Conservation (phyloP, 179 eudicot genomes). For the Carnegiea gigantea region DNA sequence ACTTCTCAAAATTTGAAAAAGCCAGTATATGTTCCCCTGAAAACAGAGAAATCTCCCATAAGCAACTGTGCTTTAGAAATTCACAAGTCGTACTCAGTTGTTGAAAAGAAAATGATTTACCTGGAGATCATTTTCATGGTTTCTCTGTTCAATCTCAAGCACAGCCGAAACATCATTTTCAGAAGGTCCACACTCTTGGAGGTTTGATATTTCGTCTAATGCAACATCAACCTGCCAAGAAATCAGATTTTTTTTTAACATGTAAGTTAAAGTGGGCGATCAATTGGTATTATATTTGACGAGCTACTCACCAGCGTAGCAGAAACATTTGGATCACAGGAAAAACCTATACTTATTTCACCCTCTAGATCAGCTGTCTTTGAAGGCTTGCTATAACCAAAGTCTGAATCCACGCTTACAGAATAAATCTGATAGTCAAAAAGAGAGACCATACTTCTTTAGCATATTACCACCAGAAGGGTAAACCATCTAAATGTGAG, state of each 20-base stretch:
- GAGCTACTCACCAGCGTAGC: conserved; percentile 52
- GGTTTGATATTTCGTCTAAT: conserved; percentile 69
- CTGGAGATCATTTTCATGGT: conserved; percentile 91
- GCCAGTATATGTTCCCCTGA: conserved; percentile 81
- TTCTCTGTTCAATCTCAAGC: conserved; percentile 90
- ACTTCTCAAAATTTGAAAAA: conserved; percentile 67
- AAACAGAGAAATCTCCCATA: conserved; percentile 3
- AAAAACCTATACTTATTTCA: conserved; percentile 70
- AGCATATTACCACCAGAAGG: background rate
- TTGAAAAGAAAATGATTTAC: conserved; percentile 26
- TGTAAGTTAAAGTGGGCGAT: conserved; percentile 7
- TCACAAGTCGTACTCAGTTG: background rate
- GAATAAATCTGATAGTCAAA: conserved; percentile 58
- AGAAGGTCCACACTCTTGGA: conserved; percentile 85
- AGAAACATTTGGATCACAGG: conserved; percentile 77
- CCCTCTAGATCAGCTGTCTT: conserved; percentile 64
- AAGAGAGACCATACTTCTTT: conserved; percentile 1
- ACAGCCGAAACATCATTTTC: conserved; percentile 68
- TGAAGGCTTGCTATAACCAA: conserved; percentile 83
- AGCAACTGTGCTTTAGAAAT: background rate
- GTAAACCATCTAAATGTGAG: background rate
- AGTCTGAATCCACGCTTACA: conserved; percentile 64
- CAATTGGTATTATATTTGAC: background rate
- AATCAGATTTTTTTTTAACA: background rate
- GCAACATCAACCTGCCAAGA: conserved; percentile 69